phyloP scores from a whole-genome alignment of 2,329 filamentous ascomycete species.

The Fusarium nisikadoi region DNA sequence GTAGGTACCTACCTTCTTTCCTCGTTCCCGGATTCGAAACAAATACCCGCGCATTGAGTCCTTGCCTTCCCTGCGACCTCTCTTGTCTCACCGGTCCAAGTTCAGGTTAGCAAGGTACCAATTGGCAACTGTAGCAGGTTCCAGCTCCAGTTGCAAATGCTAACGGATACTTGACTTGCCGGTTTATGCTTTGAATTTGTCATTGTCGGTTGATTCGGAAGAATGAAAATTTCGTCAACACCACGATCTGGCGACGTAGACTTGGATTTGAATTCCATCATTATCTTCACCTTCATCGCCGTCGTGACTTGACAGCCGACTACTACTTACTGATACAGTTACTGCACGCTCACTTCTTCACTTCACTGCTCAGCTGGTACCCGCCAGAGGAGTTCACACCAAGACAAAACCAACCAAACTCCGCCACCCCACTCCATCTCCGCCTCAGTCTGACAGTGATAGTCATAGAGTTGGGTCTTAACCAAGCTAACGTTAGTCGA shows the following conservation, averaged over 20 bases:
- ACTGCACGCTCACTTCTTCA: neutral
- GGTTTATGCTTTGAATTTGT: constrained; percentile 18
- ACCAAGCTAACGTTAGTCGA: constrained; percentile 10
- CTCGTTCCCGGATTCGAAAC: constrained; percentile 34
- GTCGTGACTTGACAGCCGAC: neutral
- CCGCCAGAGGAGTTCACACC: constrained; percentile 34
- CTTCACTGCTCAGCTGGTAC: constrained; percentile 1
- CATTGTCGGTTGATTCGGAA: neutral
- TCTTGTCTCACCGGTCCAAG: constrained; percentile 29
- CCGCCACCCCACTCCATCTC: constrained; percentile 37
- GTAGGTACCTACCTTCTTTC: constrained; percentile 9
- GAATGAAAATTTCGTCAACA: constrained; percentile 2
- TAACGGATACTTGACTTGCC: constrained; percentile 25
- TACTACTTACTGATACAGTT: neutral
- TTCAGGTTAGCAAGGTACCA: constrained; percentile 17
- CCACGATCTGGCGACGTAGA: neutral
- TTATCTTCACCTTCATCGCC: neutral
- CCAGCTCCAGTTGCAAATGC: constrained; percentile 1
- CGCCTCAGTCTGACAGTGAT: constrained; percentile 25
- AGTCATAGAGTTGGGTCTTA: constrained; percentile 25
- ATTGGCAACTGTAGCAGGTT: constrained; percentile 10
- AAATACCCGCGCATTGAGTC: constrained; percentile 27
- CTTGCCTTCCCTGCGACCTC: constrained; percentile 29
- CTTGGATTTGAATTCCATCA: constrained; percentile 2
- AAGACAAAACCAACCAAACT: constrained; percentile 26